Evolutionary conservation across 176 grass and related monocot genomes (phyloP).

Genomic region (barley (Hordeum vulgare)): MorexV3_pseudomolecules_assembly NC_058522.1:101492161-101492660

Average conservation of each 20-base stretch:
- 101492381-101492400: conserved; percentile 16
- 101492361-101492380: conserved; percentile 7
- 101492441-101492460: conserved; percentile 84
- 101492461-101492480: conserved; percentile 90
- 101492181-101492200: too few relatives aligned
- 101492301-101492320: conserved; percentile 56
- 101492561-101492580: neutral
- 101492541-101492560: neutral
- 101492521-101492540: conserved; percentile 33
- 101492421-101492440: conserved; percentile 5
- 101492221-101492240: neutral
- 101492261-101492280: conserved; percentile 79
- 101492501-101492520: conserved; percentile 80
- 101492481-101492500: conserved; percentile 36
- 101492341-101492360: conserved; percentile 52
- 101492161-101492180: too few relatives aligned
- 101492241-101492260: conserved; percentile 35
- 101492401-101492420: conserved; percentile 1
- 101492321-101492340: conserved; percentile 89
- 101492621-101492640: neutral
- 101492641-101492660: neutral
- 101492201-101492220: neutral
- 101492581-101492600: neutral
- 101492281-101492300: conserved; percentile 71
- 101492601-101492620: neutral